Conservation (phyloP, 768 basidiomycete genomes). For the Galerina sulciceps region DNA sequence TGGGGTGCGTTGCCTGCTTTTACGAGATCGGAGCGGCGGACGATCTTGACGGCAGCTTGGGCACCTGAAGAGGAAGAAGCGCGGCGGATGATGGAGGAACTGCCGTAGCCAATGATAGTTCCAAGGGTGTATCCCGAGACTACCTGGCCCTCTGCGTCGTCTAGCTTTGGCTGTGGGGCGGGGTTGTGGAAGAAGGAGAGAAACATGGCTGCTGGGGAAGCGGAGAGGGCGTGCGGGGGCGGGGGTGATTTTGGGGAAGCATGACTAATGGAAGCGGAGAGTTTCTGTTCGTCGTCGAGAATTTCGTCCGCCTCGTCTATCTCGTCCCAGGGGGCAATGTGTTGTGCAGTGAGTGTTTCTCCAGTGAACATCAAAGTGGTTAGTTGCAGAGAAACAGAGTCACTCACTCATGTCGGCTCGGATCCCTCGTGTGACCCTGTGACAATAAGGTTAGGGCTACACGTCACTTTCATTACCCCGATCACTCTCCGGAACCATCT, state of each 20-base stretch:
- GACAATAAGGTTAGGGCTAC: slow-evolving; percentile 22
- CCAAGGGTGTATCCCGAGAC: slow-evolving; percentile 80
- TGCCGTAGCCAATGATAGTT: slow-evolving; percentile 75
- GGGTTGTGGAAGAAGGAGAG: slow-evolving; percentile 64
- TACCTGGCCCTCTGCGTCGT: slow-evolving; percentile 63
- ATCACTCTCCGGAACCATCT: slow-evolving; percentile 12
- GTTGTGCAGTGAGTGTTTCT: slow-evolving; percentile 12
- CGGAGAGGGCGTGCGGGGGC: slow-evolving; percentile 23
- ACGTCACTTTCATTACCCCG: slow-evolving; percentile 21
- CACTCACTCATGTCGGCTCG: not conserved
- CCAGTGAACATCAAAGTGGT: slow-evolving; percentile 30
- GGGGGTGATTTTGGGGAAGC: slow-evolving; percentile 12
- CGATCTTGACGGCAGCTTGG: slow-evolving; percentile 83
- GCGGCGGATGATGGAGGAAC: slow-evolving; percentile 78
- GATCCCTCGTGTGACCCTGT: slow-evolving; percentile 4
- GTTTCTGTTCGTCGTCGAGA: slow-evolving; percentile 27
- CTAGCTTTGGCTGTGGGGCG: slow-evolving; percentile 43
- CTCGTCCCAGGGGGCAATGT: slow-evolving; percentile 17
- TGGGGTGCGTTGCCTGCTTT: slow-evolving; percentile 53
- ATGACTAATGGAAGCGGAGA: slow-evolving; percentile 19
- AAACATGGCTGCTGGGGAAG: slow-evolving; percentile 78
- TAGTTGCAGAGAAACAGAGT: slow-evolving; percentile 18
- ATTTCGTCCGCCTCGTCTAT: not conserved
- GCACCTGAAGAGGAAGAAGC: slow-evolving; percentile 68
- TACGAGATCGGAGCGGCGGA: slow-evolving; percentile 60